phyloP scores from a whole-genome alignment of 768 basidiomycete species.

The Boletus rubropictus region DNA sequence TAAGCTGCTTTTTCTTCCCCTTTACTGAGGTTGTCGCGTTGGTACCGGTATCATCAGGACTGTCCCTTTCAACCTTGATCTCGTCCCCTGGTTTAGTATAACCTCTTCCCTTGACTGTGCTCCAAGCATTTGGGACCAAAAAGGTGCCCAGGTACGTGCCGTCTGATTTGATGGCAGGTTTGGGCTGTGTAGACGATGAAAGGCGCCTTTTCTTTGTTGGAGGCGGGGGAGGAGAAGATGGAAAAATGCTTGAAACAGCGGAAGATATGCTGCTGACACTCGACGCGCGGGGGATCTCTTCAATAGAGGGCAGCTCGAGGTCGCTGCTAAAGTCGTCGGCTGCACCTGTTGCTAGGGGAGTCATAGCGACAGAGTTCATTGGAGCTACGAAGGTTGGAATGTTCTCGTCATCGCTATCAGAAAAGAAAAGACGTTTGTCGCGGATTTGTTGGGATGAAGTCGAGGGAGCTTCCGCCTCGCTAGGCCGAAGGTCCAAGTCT shows the following conservation, averaged over 20 bases:
- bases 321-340: slow-evolving; percentile 28
- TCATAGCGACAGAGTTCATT: not conserved
- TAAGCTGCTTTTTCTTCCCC: slow-evolving; percentile 55
- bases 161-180: slow-evolving; percentile 17
- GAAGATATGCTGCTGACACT: slow-evolving; percentile 39
- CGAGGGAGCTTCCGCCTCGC: not conserved
- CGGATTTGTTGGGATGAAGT: slow-evolving; percentile 12
- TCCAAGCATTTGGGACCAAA: slow-evolving; percentile 70
- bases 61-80: slow-evolving; percentile 53
- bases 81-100: slow-evolving; percentile 64
- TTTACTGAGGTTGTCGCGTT: slow-evolving; percentile 26
- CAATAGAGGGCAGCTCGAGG: slow-evolving; percentile 31
- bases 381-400: slow-evolving; percentile 12
- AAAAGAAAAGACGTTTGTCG: slow-evolving; percentile 36
- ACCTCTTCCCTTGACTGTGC: slow-evolving; percentile 66
- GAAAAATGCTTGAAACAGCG: slow-evolving; percentile 20
- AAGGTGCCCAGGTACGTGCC: slow-evolving; percentile 60
- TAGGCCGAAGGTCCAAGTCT: not conserved
- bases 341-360: slow-evolving; percentile 34
- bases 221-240: slow-evolving; percentile 27
- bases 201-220: slow-evolving; percentile 53
- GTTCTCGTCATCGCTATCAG: slow-evolving; percentile 43
- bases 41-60: slow-evolving; percentile 27
- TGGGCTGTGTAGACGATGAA: slow-evolving; percentile 24
- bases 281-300: slow-evolving; percentile 34